Percentiles rank a stretch among this genome's conserved stretches.
phyloP scores from a whole-genome alignment of 192 early-diverging fungal species.

The Coemansia sp. region DNA sequence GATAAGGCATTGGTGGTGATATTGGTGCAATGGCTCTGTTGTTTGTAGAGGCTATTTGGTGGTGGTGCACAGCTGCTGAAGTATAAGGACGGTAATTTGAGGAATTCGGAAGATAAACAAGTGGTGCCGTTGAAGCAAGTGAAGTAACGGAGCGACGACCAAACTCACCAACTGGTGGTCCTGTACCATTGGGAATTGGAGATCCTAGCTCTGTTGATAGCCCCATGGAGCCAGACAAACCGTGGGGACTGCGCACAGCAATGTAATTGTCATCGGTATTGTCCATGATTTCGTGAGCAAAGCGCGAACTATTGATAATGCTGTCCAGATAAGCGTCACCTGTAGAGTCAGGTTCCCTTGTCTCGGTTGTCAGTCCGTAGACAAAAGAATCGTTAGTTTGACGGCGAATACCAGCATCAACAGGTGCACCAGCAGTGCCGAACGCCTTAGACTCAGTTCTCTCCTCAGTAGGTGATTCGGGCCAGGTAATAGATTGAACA shows the following conservation, averaged over 20 bases:
- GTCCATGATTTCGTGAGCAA: conserved; percentile 43
- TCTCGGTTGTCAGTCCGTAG: conserved; percentile 28
- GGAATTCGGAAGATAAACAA: not conserved
- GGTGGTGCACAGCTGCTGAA: conserved; percentile 8
- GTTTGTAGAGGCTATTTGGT: not conserved
- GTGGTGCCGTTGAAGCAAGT: not conserved
- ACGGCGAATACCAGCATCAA: not conserved
- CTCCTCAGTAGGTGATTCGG: not conserved
- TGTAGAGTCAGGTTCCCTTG: conserved; percentile 18
- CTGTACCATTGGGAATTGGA: not conserved
- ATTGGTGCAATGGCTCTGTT: conserved; percentile 14
- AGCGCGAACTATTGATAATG: conserved; percentile 49
- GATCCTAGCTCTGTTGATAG: conserved; percentile 12
- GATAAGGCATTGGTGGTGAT: conserved; percentile 44
- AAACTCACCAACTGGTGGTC: not conserved
- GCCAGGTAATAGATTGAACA: conserved; percentile 28
- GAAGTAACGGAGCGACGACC: conserved; percentile 6
- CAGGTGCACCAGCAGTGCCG: not conserved
- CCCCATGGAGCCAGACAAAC: conserved; percentile 7
- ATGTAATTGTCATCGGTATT: conserved; percentile 23
- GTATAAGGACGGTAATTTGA: conserved; percentile 18
- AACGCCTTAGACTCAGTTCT: not conserved
- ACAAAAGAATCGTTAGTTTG: conserved; percentile 36
- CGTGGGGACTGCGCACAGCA: conserved; percentile 23
- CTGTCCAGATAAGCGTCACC: conserved; percentile 46